Percentiles rank a stretch among this genome's conserved stretches.
These are phyloP conservation scores for Mucor racemosus DNA, from an alignment of 371 early-diverging fungal species.

Conservation along the genomic window DNA sequence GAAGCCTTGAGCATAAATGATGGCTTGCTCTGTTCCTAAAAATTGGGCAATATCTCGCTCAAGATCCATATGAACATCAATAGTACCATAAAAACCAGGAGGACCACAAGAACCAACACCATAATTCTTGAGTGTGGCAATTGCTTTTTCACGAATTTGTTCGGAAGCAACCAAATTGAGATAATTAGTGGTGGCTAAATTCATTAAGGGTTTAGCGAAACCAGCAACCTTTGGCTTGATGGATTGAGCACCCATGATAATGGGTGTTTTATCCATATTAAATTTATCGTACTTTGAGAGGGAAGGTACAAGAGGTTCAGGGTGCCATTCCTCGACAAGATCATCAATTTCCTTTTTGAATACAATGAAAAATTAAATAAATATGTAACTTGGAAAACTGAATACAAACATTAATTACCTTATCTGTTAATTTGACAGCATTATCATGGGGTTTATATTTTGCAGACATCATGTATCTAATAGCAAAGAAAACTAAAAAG, in stretches of 20 bases:
- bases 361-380: background rate
- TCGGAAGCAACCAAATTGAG: slow-evolving; percentile 82
- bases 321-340: slow-evolving; percentile 95
- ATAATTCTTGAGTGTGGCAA: slow-evolving; percentile 90
- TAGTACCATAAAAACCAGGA: slow-evolving; percentile 99
- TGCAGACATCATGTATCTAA: slow-evolving; percentile 87
- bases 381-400: background rate
- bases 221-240: slow-evolving; percentile 61
- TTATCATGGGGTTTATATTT: slow-evolving; percentile 86
- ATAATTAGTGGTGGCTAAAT: slow-evolving; percentile 89
- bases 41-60: slow-evolving; percentile 91
- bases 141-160: slow-evolving; percentile 82
- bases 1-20: slow-evolving; percentile 98
- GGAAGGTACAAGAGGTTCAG: slow-evolving; percentile 91
- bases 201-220: slow-evolving; percentile 68
- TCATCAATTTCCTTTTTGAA: slow-evolving; percentile 65
- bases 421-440: slow-evolving; percentile 83
- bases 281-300: slow-evolving; percentile 73
- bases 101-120: slow-evolving; percentile 99
- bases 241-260: slow-evolving; percentile 73
- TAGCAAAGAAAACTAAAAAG: slow-evolving; percentile 84
- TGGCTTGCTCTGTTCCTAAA: slow-evolving; percentile 90
- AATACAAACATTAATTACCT: slow-evolving; percentile 50
- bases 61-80: slow-evolving; percentile 97
- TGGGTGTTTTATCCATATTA: slow-evolving; percentile 80